Evolutionary conservation across 176 grass and related monocot genomes (phyloP), one percentile per base, ranked within the genome.

Genomic region (Saccharum officinarum): DNA sequence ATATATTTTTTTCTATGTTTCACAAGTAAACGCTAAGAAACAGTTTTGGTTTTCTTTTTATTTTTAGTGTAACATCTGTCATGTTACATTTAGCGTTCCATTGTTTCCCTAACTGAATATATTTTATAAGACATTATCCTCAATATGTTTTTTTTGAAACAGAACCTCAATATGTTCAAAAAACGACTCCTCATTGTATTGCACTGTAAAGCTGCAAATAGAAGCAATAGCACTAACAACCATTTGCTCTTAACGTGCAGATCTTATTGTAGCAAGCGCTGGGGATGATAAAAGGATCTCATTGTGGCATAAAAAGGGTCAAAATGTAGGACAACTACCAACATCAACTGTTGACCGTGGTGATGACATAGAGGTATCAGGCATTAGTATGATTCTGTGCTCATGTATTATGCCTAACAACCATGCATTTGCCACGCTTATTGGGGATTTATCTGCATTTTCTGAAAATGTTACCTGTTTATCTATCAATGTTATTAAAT

Each of bases 241-340:
- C 55, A 83, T 85, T 78, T 79, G 11, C 45, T 73, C 64, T 49
- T 73, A 80, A 88, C 61, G 8, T 94, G 78, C 91, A 98, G 93
- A 98, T 89, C 78, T 94, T 42, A 92, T 98, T 78, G 83, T 95
- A 84, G 97, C 97, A 84, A 98, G 93, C 76, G 91, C 91, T 8
- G 97, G 97, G 64, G 97, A 98, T 90, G 97, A 98, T 88, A 98
- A 94, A 80, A 98, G 91, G 88, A 94, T 98, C 64, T 89, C 97
- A 62, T 81, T 98, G 31, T 98, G 97, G 89, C 90, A 98, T 88
- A 98, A 92, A 73, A 94, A 91, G 70, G 97, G 93, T 78, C 89
- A 92, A 85, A 94, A 73, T 85, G 79, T 94, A 84, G 97, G 91
- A 87, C 88, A 86, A 34, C 85, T 98, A 72, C 97, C 97, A 37